phyloP scores from a whole-genome alignment of 495 filamentous ascomycete genomes.

The Lasiosphaeriaceae sp. region DNA sequence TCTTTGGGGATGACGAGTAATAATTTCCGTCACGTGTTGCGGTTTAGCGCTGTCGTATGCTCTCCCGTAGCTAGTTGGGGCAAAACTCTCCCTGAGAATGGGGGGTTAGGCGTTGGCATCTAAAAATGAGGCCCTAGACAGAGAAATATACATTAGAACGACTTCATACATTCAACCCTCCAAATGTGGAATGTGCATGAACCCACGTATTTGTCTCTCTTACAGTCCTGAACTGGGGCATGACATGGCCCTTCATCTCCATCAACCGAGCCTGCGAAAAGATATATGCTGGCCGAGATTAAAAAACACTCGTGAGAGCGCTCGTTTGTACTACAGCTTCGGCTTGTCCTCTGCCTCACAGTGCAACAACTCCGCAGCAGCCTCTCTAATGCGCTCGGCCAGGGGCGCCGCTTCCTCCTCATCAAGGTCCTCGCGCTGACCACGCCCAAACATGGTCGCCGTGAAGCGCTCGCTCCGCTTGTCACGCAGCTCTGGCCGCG shows the following conservation, averaged over 20 bases:
- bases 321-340: constrained; percentile 46
- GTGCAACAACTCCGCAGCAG: constrained; percentile 53
- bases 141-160: constrained; percentile 2
- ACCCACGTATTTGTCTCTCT: not conserved
- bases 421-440: constrained; percentile 76
- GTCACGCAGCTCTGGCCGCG: constrained; percentile 54
- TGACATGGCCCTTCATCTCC: too few relatives aligned
- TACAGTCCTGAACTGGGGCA: too few relatives aligned
- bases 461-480: constrained; percentile 49
- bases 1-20: constrained; percentile 78
- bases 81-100: too few relatives aligned
- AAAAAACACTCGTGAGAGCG: too few relatives aligned
- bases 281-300: too few relatives aligned
- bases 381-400: constrained; percentile 57
- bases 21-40: not conserved
- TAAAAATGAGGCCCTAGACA: not conserved
- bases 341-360: constrained; percentile 45
- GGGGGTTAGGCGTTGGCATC: not conserved
- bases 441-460: constrained; percentile 78
- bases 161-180: not conserved
- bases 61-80: too few relatives aligned
- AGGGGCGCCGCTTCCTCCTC: constrained; percentile 73
- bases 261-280: too few relatives aligned
- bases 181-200: too few relatives aligned
- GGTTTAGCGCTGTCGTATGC: too few relatives aligned